Base-by-base conservation (phyloP, 768 basidiomycete species). In the Leccinum aurantiacum region DNA sequence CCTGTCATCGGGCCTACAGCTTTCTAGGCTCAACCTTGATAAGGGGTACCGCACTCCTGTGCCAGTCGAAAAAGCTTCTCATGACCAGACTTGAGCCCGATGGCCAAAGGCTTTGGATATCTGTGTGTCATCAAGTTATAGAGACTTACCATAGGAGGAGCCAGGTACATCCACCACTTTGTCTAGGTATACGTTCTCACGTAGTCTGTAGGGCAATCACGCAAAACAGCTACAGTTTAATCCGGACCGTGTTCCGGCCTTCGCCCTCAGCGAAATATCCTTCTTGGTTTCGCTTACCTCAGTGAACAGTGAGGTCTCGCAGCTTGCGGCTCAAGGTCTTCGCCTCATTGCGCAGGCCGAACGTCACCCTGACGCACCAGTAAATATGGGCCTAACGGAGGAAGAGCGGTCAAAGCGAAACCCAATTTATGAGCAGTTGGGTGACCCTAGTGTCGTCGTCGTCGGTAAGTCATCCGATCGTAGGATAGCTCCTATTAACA, bases 371-470 rank as follows among this genome's bases (percentile, higher is more conserved):
- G 79, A 79, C 55, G 83, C 83, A 5, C 84, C 87, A 15, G 68
- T 79, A 2, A 80, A 82, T 41, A 72, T 76, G 7, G 77, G 77
- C 8, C 67, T 84, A 19, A 81, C 76, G 8, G 84, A 88, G 50
- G 87, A 88, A 49, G 85, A 88, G 64, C 77, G 81, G 24, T 83
- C 85, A 14, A 87, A 86, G 61, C 82, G 90, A 24, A 84, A 88
- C 69, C 84, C 85, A 1, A 82, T 90, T 44, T 92, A 90, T 60
- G 90, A 91, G 59, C 86, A 89, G 64, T 74, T 93, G 14, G 91
- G 91, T 13, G 91, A 93, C 67, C 88, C 89, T 1, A 83, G 84
- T 55, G 79, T 88, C 3, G 74, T 86, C 49, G 76, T 90, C 29
- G 82, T 91, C 52, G 90, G 90, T 90, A 59, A 56, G 85, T 78